Evolutionary conservation across 2,329 filamentous ascomycete genomes (phyloP), one percentile per base, ranked within the genome.

Genomic region (Fusarium buxicola): DNA sequence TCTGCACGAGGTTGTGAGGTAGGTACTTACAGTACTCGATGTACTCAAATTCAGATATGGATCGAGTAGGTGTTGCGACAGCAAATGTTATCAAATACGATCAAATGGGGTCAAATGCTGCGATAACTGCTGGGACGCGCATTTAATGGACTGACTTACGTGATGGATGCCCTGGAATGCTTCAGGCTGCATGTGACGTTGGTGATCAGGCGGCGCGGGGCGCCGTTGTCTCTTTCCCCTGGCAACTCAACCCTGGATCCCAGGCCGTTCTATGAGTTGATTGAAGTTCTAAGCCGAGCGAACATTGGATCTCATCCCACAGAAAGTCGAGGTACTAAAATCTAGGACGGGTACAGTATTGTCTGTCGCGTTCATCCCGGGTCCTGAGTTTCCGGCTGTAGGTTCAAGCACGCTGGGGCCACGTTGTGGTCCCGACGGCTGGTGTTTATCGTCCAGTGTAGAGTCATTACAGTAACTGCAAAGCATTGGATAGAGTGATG

Each of bases 171-270:
- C 11, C 34, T 48, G 27, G 34, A n/a, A 21, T 48, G 45, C 25
- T 21, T 32, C 10, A 9, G 35, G 46, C 24, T 28, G 46, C 41
- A 44, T 7, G 8, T 24, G 25, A 41, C 46, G 40, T 12, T 28
- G 11, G 44, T 27, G 49, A 52, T 40, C 12, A 35, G 28, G 41
- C 35, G 47, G 41, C 43, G 21, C 6, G 21, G 21, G 4, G 21
- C 15, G 35, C 41, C 35, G 50, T 58, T 51, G 47, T 61, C 47
- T 63, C 52, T 55, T 67, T 54, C 45, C 49, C 57, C 48, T 18
- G 11, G 41, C 27, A 36, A 21, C 15, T 39, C 31, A 24, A 65
- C 34, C 63, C 65, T 44, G 32, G 60, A 68, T 63, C 65, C 60
- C 32, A 34, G 21, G 21, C 21, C 4, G 65, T 35, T 50, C 35